Conservation (phyloP, 2,329 filamentous ascomycete genomes). For the Triangularia verruculosa region DNA sequence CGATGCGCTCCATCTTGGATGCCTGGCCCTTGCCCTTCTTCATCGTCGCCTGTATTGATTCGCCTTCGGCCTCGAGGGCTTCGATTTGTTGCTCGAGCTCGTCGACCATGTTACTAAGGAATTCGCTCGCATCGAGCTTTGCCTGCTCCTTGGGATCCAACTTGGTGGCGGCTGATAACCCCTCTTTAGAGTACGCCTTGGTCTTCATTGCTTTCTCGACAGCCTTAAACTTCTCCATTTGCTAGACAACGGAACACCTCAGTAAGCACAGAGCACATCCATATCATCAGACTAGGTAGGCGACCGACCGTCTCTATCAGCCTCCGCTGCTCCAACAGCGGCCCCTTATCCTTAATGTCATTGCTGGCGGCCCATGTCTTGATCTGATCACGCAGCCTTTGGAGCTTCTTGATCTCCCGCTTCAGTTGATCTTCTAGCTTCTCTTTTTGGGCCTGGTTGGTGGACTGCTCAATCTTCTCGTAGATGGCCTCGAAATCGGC, state of each 20-base stretch:
- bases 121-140: slow-evolving; percentile 83
- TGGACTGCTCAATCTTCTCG: slow-evolving; percentile 93
- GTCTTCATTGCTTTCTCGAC: slow-evolving; percentile 99
- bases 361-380: slow-evolving; percentile 99
- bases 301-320: slow-evolving; percentile 88
- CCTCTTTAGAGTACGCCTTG: slow-evolving; percentile 98
- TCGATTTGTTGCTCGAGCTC: slow-evolving; percentile 94
- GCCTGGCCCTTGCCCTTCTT: slow-evolving; percentile 93
- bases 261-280: slow-evolving; percentile 22
- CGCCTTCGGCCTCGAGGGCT: slow-evolving; percentile 83
- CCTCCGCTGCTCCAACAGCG: slow-evolving; percentile 87
- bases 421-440: slow-evolving; percentile 98
- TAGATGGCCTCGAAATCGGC: slow-evolving; percentile 91
- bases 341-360: slow-evolving; percentile 99
- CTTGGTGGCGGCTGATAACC: slow-evolving; percentile 84
- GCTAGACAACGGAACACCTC: slow-evolving; percentile 49
- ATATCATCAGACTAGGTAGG: slow-evolving; percentile 10
- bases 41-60: slow-evolving; percentile 79
- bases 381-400: slow-evolving; percentile 95
- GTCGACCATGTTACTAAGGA: slow-evolving; percentile 82
- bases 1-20: slow-evolving; percentile 80
- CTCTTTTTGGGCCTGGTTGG: slow-evolving; percentile 92
- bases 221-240: slow-evolving; percentile 99
- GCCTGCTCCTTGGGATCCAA: slow-evolving; percentile 97
- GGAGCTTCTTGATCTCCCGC: slow-evolving; percentile 99